Base-by-base conservation (phyloP, 768 basidiomycete genomes). In the Boletus reticulatus region DNA sequence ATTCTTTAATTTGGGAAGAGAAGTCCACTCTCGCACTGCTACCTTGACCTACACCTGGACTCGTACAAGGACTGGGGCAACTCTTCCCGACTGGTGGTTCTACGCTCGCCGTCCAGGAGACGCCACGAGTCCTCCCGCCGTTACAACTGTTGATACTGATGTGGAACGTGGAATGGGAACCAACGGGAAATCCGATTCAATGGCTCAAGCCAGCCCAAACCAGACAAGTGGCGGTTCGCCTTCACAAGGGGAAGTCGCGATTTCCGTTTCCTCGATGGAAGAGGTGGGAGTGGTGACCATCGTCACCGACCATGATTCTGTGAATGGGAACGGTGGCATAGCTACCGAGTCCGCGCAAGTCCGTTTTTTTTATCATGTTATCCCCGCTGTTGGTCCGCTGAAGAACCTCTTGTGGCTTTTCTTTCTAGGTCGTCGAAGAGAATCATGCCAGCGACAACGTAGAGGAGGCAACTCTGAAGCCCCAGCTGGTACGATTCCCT, bases 1-100 rank as follows among this genome's bases (percentile, higher is more conserved):
- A 4, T 83, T 83, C 70, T 86, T 88, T 71, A 81, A 76, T 39
- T 63, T 82, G 19, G 78, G 84, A 12, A 75, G 76, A 46, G 78
- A 63, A 11, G 69, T 78, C 22, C 73, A 75, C 45, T 76, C 79
- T 13, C 76, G 76, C 12, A 82, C 80, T 0, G 62, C 78, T 5
- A 80, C 80, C 10, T 57, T 84, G 13, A 73, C 78, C 9, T 64
- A 65, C 13, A 80, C 81, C 1, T 72, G 76, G 64, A 79, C 77
- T 2, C 67, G 64, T 36, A 72, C 72, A 11, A 64, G 68, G 36
- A 65, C 69, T 16, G 71, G 64, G 12, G 44, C 58, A 31, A 31
- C 31, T 13, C 6, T 57, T 46, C 79, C 79, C 10, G 82, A 84
- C 37, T 83, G 82, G 82, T 55, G 81, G 6, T 53, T 72, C 4